Evolutionary conservation across 225 moss, liverwort and hornwort genomes (phyloP).

Genomic region (Straminergon stramineum): DNA sequence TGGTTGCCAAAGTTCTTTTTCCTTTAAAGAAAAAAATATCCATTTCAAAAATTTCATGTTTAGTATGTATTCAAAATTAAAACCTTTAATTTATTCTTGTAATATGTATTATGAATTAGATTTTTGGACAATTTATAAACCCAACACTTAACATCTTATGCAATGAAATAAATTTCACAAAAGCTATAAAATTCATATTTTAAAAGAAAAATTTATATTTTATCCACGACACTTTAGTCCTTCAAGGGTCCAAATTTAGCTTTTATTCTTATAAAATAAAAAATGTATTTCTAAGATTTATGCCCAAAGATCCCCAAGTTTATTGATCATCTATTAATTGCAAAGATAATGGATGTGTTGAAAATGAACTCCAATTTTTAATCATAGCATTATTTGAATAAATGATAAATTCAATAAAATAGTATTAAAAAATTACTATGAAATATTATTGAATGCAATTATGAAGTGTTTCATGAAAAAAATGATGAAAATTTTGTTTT

Average conservation of each 20-base stretch:
- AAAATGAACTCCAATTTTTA: not conserved
- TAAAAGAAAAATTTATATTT: not conserved
- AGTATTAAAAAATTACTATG: not conserved
- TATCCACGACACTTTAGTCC: not conserved
- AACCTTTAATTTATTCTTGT: not conserved
- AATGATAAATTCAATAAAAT: not conserved
- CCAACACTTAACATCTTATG: rapidly evolving
- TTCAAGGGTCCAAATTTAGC: not conserved
- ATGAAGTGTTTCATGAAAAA: not conserved
- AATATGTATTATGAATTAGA: not conserved
- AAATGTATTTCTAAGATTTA: not conserved
- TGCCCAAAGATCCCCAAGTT: rapidly evolving
- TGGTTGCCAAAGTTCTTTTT: not conserved
- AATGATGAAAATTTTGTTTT: not conserved
- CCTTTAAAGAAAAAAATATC: not conserved
- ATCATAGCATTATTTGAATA: not conserved
- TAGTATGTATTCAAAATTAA: no score
- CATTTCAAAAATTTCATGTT: no score
- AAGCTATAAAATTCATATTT: not conserved
- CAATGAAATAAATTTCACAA: not conserved
- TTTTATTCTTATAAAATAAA: not conserved
- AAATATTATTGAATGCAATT: no score
- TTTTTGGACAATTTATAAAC: not conserved
- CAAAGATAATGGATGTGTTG: not conserved
- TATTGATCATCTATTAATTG: not conserved